Conservation (phyloP, 2,329 filamentous ascomycete species). For the Fusarium longipes region DNA sequence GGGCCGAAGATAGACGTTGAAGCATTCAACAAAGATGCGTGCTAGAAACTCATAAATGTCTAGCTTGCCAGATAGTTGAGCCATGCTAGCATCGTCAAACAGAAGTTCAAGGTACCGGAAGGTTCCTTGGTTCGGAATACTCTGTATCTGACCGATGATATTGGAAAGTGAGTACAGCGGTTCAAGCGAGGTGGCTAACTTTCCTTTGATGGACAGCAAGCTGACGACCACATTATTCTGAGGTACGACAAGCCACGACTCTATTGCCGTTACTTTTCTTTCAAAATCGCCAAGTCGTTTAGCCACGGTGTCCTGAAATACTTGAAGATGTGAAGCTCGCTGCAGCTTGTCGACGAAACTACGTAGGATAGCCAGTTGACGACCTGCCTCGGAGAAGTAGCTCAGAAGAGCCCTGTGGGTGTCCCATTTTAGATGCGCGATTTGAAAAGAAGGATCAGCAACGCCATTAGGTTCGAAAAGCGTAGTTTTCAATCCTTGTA, state of each 20-base stretch:
- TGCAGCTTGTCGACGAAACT: conserved; percentile 58
- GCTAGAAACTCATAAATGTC: conserved; percentile 72
- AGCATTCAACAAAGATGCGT: conserved; percentile 80
- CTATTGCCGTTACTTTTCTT: conserved; percentile 65
- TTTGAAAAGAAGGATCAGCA: conserved; percentile 57
- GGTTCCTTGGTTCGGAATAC: conserved; percentile 61
- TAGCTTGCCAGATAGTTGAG: conserved; percentile 76
- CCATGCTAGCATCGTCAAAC: conserved; percentile 74
- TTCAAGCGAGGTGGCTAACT: conserved; percentile 64
- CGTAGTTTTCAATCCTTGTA: conserved; percentile 80
- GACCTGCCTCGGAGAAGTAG: conserved; percentile 60
- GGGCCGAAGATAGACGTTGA: conserved; percentile 83
- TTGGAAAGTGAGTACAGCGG: conserved; percentile 70
- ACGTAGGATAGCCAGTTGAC: conserved; percentile 59
- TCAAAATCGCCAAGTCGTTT: conserved; percentile 70
- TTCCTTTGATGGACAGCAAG: conserved; percentile 69
- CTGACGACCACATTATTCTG: conserved; percentile 70
- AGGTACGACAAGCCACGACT: conserved; percentile 69
- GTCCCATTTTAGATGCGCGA: conserved; percentile 61
- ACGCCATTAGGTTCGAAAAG: conserved; percentile 67
- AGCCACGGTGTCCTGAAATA: conserved; percentile 73
- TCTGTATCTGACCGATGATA: conserved; percentile 69
- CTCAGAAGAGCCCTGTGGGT: conserved; percentile 61
- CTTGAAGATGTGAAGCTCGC: conserved; percentile 71
- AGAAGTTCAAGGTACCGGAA: conserved; percentile 84